Conservation (phyloP, 345 rosid genomes). For the Zanthoxylum bungeanum region DNA sequence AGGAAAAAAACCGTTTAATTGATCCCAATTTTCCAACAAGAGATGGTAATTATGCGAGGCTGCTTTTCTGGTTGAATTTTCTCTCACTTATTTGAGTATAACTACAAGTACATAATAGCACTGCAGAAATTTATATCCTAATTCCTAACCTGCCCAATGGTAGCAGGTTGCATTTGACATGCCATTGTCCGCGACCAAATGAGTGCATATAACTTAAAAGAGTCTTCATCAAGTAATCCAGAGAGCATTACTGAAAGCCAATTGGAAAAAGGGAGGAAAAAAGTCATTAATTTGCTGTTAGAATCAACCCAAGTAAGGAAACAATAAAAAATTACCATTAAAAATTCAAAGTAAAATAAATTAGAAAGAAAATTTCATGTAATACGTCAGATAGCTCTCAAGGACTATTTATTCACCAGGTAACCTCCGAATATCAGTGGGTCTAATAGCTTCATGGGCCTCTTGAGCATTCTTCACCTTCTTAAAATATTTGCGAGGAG, state of each 20-base stretch:
- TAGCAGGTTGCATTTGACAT: conserved; percentile 91
- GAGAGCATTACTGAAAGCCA: conserved; percentile 57
- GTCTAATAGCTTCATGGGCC: conserved; percentile 99
- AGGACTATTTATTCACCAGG: conserved; percentile 58
- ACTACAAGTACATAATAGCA: not conserved
- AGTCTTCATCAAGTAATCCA: conserved; percentile 80
- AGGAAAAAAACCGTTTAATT: not conserved
- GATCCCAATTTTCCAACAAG: conserved; percentile 2
- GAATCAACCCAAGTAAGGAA: not conserved
- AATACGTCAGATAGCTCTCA: conserved; percentile 14
- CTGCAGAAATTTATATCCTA: conserved; percentile 8
- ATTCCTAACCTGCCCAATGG: conserved; percentile 73
- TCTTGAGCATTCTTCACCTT: conserved; percentile 98
- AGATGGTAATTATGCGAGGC: not conserved
- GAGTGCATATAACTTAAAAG: conserved; percentile 81
- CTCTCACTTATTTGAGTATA: not conserved
- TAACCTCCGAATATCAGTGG: conserved; percentile 70
- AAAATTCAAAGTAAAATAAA: not conserved
- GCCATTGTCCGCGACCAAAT: conserved; percentile 93
- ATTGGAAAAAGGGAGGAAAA: not conserved
- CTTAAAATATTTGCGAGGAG: conserved; percentile 76
- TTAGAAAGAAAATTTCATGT: not conserved
- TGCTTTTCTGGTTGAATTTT: conserved; percentile 5
- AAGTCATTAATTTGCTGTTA: conserved; percentile 7
- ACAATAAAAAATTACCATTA: conserved; percentile 11